These are phyloP conservation scores for Trichomonascaceae sp. DNA, from an alignment of 1,139 yeast genomes.

Conservation along the genomic window DNA sequence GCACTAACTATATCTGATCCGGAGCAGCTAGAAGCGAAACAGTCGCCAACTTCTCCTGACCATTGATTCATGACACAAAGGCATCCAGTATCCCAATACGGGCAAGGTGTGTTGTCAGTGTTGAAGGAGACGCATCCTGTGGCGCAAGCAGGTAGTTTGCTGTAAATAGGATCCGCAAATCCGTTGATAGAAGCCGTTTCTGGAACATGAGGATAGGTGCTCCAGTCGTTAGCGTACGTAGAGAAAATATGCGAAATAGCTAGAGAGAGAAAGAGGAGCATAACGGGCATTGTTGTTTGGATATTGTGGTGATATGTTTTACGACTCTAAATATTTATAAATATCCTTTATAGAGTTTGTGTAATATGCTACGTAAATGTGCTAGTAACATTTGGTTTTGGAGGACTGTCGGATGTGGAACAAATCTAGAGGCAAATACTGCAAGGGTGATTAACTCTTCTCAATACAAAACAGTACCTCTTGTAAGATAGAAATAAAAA, in stretches of 20 bases:
- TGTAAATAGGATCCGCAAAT: slow-evolving; percentile 46
- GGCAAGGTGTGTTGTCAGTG: slow-evolving; percentile 31
- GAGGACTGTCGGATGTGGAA: background rate
- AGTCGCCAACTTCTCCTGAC: slow-evolving; percentile 43
- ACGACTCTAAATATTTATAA: background rate
- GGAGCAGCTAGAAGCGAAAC: slow-evolving; percentile 39
- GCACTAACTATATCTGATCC: slow-evolving; percentile 39
- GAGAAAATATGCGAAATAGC: background rate
- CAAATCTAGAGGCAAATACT: background rate
- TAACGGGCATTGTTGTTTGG: background rate
- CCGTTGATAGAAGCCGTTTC: slow-evolving; percentile 48
- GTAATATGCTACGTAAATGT: background rate
- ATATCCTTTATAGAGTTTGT: background rate
- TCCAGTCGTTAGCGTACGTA: slow-evolving; percentile 26
- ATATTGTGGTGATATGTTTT: background rate
- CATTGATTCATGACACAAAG: slow-evolving; percentile 47
- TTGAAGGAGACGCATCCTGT: slow-evolving; percentile 30
- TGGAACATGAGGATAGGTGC: slow-evolving; percentile 45
- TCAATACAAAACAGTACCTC: no score
- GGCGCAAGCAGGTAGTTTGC: slow-evolving; percentile 41
- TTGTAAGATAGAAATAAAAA: no score
- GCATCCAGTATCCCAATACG: slow-evolving; percentile 53
- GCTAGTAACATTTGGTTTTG: background rate
- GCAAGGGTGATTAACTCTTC: no score
- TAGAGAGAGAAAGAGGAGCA: background rate